Percentiles rank a stretch among this genome's conserved stretches.
These are phyloP conservation scores for Eimeria necatrix DNA, from an alignment of 169 alveolate species.

Conservation along the genomic window DNA sequence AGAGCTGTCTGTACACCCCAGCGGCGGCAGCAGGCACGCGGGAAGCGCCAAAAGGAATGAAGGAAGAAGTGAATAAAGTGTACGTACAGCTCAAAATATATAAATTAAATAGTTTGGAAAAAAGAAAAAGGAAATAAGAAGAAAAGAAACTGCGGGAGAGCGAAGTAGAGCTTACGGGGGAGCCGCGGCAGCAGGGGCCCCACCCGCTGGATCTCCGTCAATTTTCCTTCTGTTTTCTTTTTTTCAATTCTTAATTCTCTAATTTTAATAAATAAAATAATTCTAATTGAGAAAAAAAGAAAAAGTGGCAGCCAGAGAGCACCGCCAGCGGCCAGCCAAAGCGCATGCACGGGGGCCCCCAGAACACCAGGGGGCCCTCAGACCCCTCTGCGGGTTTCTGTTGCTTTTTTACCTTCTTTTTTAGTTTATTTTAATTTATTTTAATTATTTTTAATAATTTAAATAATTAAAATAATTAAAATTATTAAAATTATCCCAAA, in stretches of 20 bases:
- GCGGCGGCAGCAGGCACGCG: too few relatives aligned
- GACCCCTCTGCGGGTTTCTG: too few relatives aligned
- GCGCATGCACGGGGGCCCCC: conserved; percentile 26
- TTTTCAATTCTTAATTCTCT: not conserved
- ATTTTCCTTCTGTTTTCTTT: not conserved
- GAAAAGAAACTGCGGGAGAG: not conserved
- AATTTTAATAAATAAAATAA: not conserved
- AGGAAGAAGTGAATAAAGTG: not conserved
- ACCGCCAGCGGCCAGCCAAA: not conserved
- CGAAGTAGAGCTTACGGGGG: not conserved
- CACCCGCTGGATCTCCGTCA: not conserved
- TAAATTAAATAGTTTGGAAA: not conserved
- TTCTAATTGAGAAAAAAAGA: not conserved
- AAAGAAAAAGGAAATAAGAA: not conserved
- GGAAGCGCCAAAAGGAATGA: not conserved
- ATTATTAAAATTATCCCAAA: not conserved
- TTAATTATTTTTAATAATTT: not conserved
- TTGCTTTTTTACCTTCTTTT: not conserved
- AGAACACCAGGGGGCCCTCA: not conserved
- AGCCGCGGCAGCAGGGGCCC: not conserved
- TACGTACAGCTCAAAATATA: not conserved
- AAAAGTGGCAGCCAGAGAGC: too few relatives aligned
- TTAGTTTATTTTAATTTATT: not conserved
- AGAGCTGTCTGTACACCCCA: not conserved
- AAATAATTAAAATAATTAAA: not conserved